These are phyloP conservation scores for Cardamine chenopodiifolia DNA, from an alignment of 345 rosid species.

Conservation along the genomic window DNA sequence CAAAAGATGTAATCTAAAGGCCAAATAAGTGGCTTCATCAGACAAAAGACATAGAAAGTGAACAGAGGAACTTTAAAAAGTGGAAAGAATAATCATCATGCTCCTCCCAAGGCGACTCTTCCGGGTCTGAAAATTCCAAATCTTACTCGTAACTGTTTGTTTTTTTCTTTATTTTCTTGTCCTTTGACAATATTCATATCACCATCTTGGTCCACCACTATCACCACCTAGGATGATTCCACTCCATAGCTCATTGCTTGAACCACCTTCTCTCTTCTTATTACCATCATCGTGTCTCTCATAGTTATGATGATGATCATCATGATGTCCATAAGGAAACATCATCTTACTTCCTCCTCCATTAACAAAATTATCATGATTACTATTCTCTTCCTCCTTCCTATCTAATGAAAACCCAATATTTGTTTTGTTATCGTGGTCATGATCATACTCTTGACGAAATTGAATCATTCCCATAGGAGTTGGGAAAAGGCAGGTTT, in stretches of 20 bases:
- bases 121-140: conserved; percentile 45
- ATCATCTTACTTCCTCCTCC: conserved; percentile 36
- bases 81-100: conserved; percentile 38
- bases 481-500: conserved; percentile 28
- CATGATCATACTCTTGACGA: conserved; percentile 39
- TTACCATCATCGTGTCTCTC: conserved; percentile 40
- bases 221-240: conserved; percentile 47
- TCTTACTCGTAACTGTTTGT: conserved; percentile 31
- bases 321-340: conserved; percentile 35
- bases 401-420: conserved; percentile 34
- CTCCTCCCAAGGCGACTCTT: conserved; percentile 47
- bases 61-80: conserved; percentile 28
- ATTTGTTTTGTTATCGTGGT: conserved; percentile 12
- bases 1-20: conserved; percentile 18
- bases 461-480: conserved; percentile 43
- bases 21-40: conserved; percentile 37
- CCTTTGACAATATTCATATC: conserved; percentile 33
- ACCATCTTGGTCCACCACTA: conserved; percentile 48
- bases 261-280: conserved; percentile 45
- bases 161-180: conserved; percentile 33
- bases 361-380: conserved; percentile 18
- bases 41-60: conserved; percentile 36
- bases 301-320: conserved; percentile 14
- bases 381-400: conserved; percentile 18
- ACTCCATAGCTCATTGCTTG: conserved; percentile 46